Conservation (phyloP, 352 stramenopile species). For the Globisporangium irregulare region DNA sequence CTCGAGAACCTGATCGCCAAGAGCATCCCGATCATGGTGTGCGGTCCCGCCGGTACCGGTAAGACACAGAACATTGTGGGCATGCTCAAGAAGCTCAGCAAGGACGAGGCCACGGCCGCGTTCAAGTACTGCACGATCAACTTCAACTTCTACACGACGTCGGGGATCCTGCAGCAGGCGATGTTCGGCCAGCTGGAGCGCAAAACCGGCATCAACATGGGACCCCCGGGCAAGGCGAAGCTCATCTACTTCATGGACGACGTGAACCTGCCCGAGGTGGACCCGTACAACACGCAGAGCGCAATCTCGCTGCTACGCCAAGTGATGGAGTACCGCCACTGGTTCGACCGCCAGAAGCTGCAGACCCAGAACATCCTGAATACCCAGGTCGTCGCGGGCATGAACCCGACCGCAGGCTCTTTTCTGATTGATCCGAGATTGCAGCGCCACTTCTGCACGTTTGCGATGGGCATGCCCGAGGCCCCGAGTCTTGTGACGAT, state of each 20-base stretch:
- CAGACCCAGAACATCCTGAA: slow-evolving; percentile 93
- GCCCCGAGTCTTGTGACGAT: slow-evolving; percentile 93
- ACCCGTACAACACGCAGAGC: slow-evolving; percentile 95
- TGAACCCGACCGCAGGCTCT: slow-evolving; percentile 95
- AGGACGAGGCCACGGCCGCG: slow-evolving; percentile 76
- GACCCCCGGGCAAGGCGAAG: slow-evolving; percentile 89
- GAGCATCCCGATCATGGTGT: slow-evolving; percentile 92
- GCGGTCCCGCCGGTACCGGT: slow-evolving; percentile 90
- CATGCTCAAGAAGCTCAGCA: slow-evolving; percentile 93
- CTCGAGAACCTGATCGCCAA: slow-evolving; percentile 92
- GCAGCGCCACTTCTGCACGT: slow-evolving; percentile 95
- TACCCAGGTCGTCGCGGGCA: slow-evolving; percentile 93
- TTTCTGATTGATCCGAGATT: slow-evolving; percentile 94
- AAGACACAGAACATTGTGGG: slow-evolving; percentile 95
- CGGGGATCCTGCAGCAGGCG: slow-evolving; percentile 88
- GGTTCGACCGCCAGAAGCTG: slow-evolving; percentile 92
- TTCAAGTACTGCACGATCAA: slow-evolving; percentile 93
- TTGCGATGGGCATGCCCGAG: slow-evolving; percentile 94
- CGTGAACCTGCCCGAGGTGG: slow-evolving; percentile 94
- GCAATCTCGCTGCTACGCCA: slow-evolving; percentile 94
- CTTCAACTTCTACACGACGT: slow-evolving; percentile 98
- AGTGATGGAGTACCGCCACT: slow-evolving; percentile 95
- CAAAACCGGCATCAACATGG: slow-evolving; percentile 93
- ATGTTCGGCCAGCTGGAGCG: slow-evolving; percentile 94
- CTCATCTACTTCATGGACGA: slow-evolving; percentile 98